Evolutionary conservation across 1,284 basidiomycete genomes (phyloP).

Genomic region (Salmacisia buchloeana): DNA sequence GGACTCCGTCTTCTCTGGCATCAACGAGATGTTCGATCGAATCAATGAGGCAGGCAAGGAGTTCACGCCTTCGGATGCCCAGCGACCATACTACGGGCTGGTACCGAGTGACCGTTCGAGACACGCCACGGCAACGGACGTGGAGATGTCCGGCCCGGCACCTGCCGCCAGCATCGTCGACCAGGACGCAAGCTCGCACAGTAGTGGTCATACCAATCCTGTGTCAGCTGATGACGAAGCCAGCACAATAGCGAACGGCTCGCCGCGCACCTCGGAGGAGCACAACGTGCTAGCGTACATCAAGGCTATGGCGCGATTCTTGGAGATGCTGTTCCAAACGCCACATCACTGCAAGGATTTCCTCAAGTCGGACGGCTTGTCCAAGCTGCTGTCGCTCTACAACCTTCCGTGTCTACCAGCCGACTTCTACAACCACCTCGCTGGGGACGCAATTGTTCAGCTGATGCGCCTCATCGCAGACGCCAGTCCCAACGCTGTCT

Average conservation of each 20-base stretch:
- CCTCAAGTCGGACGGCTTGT: conserved; percentile 71
- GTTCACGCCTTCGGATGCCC: conserved; percentile 43
- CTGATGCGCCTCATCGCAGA: conserved; percentile 85
- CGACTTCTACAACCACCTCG: conserved; percentile 6
- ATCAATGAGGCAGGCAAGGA: conserved; percentile 68
- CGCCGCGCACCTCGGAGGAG: conserved; percentile 14
- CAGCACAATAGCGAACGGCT: background rate
- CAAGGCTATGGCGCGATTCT: conserved; percentile 48
- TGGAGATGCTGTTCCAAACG: conserved; percentile 90
- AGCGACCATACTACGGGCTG: background rate
- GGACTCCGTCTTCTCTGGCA: conserved; percentile 67
- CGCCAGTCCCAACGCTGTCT: conserved; percentile 70
- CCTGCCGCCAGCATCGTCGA: background rate
- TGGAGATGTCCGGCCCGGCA: background rate
- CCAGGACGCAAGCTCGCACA: too few species aligned
- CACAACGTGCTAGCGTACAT: conserved; percentile 39
- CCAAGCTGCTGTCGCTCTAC: conserved; percentile 70
- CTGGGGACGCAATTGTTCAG: conserved; percentile 57
- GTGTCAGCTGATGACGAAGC: background rate
- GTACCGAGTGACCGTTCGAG: background rate
- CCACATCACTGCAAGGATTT: conserved; percentile 82
- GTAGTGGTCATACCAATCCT: too few species aligned
- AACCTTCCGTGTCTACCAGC: conserved; percentile 74
- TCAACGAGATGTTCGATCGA: conserved; percentile 65
- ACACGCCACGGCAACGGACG: background rate